Evolutionary conservation across 129 eudicot species (phyloP), one percentile per base, ranked within the genome.

Genomic region (Centella asiatica): DNA sequence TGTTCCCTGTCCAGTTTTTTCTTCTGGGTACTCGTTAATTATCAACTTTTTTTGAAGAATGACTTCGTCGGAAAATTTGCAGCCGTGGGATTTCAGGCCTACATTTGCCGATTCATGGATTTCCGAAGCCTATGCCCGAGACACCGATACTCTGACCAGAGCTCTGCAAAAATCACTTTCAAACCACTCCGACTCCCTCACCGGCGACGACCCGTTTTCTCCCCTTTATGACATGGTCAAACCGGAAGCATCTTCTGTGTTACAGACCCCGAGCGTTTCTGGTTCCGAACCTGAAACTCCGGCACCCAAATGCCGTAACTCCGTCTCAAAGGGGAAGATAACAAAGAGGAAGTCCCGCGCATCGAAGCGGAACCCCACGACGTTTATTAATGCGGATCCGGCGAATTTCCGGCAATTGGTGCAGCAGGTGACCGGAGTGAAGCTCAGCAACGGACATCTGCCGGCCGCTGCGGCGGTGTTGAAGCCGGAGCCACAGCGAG

Each of bases 401-500:
- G 80, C 85, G 11, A 84, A 87, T 52, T 92, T 92, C 44, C 53
- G 95, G 53, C 95, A 82, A 78, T 84, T 92, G 94, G 98, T 92
- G 55, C 98, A 92, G 82, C 84, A 92, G 61, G 94, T 92, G 34
- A 92, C 98, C 27, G 98, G 98, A 8, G 85, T 72, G 11, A 80
- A 75, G 44, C 32, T 81, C 5, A 60, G 77, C 5, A 32, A 48
- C 64, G 76, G 74, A 0, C 83, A 67, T 68, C 5, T 74, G 71
- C 57, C 82, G 65, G 80, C 59, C 59, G 62, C 59, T 62, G 62
- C 74, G 0, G 13, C 75, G 0, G 71, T 78, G 33, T 37, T 81
- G 65, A 90, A 82, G 59, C 97, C 97, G 49, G 87, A 90, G 54
- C 89, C 97, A 0, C 79, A 77, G 33, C 72, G 95, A 12, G 63